Evolutionary conservation across 2,329 filamentous ascomycete genomes (phyloP).

Genomic region (Chaetothyriales sp.): DNA sequence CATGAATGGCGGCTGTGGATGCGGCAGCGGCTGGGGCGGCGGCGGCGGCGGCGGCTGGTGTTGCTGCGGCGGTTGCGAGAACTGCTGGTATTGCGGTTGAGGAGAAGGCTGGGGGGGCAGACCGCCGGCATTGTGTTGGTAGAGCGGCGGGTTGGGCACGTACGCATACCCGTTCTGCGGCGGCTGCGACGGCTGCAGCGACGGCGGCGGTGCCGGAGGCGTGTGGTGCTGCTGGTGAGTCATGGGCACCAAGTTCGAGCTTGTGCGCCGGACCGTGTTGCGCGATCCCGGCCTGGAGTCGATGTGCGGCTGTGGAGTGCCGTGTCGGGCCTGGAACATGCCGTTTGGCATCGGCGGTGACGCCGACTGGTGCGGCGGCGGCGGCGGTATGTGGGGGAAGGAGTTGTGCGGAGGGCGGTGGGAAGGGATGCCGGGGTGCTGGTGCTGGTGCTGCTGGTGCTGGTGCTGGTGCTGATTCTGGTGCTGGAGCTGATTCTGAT

Average conservation of each 20-base stretch:
- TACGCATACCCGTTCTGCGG: conserved; percentile 63
- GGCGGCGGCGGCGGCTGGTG: conserved; percentile 32
- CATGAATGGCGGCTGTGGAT: conserved; percentile 55
- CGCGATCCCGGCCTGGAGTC: conserved; percentile 67
- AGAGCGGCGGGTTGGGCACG: conserved; percentile 74
- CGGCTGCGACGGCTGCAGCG: conserved; percentile 37
- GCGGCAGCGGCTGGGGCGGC: conserved; percentile 30
- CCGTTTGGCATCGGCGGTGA: conserved; percentile 79
- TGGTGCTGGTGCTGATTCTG: too few relatives aligned
- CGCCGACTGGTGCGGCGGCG: conserved; percentile 59
- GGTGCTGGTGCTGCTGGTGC: too few relatives aligned
- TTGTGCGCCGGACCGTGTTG: conserved; percentile 62
- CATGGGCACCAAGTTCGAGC: conserved; percentile 58
- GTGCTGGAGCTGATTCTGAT: too few relatives aligned
- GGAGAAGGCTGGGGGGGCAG: conserved; percentile 22
- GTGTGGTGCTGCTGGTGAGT: conserved; percentile 45
- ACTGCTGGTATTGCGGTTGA: conserved; percentile 27
- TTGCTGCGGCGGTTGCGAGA: conserved; percentile 23
- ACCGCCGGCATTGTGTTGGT: conserved; percentile 51
- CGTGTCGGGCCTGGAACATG: conserved; percentile 57
- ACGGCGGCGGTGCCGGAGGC: conserved; percentile 12
- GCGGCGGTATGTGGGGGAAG: conserved; percentile 72
- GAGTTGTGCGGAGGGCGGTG: conserved; percentile 53
- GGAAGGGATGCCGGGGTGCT: conserved; percentile 46
- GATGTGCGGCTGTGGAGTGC: conserved; percentile 61